A percentile compares a stretch with the other conserved stretches of the same genome.
Evolutionary conservation across 2,329 filamentous ascomycete genomes (phyloP).

Genomic region (Aspergillus sp.): DNA sequence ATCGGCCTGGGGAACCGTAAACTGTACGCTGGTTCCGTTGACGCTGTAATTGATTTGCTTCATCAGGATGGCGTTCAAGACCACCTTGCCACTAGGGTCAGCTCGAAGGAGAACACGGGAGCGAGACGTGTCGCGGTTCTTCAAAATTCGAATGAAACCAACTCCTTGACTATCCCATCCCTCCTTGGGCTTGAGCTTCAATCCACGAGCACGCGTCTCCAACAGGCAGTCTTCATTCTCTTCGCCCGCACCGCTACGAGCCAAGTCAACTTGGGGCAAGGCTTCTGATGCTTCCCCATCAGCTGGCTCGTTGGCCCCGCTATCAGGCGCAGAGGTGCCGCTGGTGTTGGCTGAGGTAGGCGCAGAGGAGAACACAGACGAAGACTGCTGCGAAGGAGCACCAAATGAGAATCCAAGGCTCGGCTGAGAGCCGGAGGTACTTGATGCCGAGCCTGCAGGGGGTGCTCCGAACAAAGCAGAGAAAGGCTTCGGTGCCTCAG

Average conservation of each 20-base stretch:
- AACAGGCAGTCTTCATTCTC: constrained; percentile 63
- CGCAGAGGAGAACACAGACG: constrained; percentile 21
- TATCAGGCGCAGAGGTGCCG: constrained; percentile 40
- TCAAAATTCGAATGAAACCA: constrained; percentile 63
- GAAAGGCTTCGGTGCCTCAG: constrained; percentile 21
- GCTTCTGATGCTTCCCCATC: constrained; percentile 50
- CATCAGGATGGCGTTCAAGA: constrained; percentile 62
- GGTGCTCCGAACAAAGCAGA: constrained; percentile 23
- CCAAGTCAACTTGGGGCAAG: constrained; percentile 63
- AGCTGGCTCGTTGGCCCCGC: constrained; percentile 30
- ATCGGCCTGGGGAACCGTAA: constrained; percentile 46
- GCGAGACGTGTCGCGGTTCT: constrained; percentile 60
- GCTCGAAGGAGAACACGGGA: constrained; percentile 63
- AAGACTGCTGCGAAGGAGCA: constrained; percentile 16
- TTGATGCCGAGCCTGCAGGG: constrained; percentile 11
- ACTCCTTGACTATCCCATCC: constrained; percentile 64
- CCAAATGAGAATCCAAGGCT: constrained; percentile 35
- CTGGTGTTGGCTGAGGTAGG: constrained; percentile 33
- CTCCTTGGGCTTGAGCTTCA: constrained; percentile 48
- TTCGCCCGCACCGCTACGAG: constrained; percentile 58
- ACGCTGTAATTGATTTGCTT: constrained; percentile 55
- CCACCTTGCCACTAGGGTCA: constrained; percentile 66
- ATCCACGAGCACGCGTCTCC: constrained; percentile 62
- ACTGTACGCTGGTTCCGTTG: constrained; percentile 39
- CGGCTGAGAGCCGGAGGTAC: constrained; percentile 12